A percentile compares a stretch with the other conserved stretches of the same genome.
These are phyloP conservation scores for Phytophthora hybrid DNA, from an alignment of 352 stramenopile genomes.

Conservation along the genomic window DNA sequence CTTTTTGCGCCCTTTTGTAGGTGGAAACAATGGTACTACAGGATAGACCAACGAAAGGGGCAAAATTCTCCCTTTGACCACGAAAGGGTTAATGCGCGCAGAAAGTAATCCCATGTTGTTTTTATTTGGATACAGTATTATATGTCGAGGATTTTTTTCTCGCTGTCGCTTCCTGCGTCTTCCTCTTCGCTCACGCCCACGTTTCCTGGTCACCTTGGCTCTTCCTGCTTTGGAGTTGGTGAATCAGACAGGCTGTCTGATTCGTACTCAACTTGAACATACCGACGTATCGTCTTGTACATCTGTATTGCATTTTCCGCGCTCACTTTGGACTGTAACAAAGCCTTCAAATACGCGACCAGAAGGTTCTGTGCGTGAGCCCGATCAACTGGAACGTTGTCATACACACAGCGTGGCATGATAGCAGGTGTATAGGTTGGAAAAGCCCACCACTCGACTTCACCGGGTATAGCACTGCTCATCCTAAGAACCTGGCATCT, in stretches of 20 bases:
- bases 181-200: no score
- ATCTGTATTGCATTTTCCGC: neutral
- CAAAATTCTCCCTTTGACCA: no score
- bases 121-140: no score
- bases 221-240: neutral
- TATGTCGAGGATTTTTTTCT: no score
- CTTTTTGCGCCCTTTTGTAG: no score
- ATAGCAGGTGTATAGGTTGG: neutral
- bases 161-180: no score
- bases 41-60: no score
- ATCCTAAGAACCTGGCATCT: neutral
- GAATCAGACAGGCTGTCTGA: neutral
- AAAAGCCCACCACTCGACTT: neutral
- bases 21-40: no score
- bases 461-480: neutral
- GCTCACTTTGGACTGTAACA: neutral
- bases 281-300: neutral
- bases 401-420: neutral
- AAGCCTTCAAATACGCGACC: neutral
- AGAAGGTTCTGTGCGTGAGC: neutral
- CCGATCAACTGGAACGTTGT: neutral
- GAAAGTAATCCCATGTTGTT: no score
- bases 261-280: neutral
- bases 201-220: neutral
- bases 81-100: no score